These are phyloP conservation scores for Fusarium neocosmosporiellum DNA, from an alignment of 2,329 filamentous ascomycete species.

Conservation along the genomic window DNA sequence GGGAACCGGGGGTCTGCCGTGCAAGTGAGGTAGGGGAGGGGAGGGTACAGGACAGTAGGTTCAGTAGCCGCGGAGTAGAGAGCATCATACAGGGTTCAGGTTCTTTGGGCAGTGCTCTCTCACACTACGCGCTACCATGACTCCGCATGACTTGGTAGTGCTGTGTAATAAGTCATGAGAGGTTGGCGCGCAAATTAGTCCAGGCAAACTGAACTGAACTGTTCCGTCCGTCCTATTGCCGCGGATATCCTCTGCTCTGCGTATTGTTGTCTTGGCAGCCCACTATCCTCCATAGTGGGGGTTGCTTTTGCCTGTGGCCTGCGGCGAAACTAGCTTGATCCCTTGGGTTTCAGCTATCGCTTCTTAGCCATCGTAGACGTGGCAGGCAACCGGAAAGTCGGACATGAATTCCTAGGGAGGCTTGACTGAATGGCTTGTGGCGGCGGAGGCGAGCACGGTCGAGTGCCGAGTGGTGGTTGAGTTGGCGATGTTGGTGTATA, in stretches of 20 bases:
- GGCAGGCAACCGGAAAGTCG: conserved; percentile 15
- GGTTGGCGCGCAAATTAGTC: conserved; percentile 3
- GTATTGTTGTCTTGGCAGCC: conserved; percentile 8
- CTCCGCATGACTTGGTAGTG: conserved; percentile 6
- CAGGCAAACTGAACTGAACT: background rate
- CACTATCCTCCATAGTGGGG: conserved; percentile 3
- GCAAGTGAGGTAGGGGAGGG: conserved; percentile 2
- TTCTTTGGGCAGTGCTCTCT: background rate
- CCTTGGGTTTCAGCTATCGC: conserved; percentile 26
- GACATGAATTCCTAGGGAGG: background rate
- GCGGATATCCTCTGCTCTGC: conserved; percentile 7
- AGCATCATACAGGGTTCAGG: conserved; percentile 12
- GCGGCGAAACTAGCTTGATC: conserved; percentile 12
- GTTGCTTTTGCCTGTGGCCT: background rate
- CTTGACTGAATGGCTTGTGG: background rate
- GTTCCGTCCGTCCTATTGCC: conserved; percentile 1
- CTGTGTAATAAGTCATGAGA: conserved; percentile 13
- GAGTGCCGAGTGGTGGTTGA: background rate
- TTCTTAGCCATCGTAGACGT: conserved; percentile 13
- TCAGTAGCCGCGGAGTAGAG: background rate
- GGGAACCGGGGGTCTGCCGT: conserved; percentile 27
- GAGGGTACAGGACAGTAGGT: background rate
- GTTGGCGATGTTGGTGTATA: background rate
- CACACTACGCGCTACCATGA: conserved; percentile 5
- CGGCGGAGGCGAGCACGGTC: background rate